These are phyloP conservation scores for Sisymbrium altissimum DNA, from an alignment of 345 rosid genomes.

Conservation along the genomic window DNA sequence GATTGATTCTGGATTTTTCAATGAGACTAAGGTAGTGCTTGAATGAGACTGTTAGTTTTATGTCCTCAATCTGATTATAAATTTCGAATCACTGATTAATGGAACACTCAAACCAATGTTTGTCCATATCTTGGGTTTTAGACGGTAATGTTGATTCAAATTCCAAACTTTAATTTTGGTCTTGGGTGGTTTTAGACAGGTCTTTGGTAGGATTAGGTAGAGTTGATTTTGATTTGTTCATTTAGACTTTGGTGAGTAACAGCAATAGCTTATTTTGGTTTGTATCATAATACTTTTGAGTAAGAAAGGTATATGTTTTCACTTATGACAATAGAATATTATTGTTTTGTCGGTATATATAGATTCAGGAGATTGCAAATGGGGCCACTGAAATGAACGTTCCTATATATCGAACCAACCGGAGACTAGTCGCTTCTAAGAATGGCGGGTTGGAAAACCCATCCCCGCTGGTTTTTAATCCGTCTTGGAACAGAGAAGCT, in stretches of 20 bases:
- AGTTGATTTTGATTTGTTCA: not conserved
- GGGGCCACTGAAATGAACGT: constrained; percentile 59
- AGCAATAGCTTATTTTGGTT: not conserved
- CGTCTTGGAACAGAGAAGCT: constrained; percentile 49
- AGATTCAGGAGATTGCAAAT: constrained; percentile 48
- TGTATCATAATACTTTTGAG: not conserved
- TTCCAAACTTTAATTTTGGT: not conserved
- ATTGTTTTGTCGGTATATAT: not conserved
- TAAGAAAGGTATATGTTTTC: not conserved
- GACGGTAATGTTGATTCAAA: not conserved
- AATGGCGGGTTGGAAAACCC: constrained; percentile 76
- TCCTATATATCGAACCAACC: constrained; percentile 56
- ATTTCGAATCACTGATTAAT: not conserved
- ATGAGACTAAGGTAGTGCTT: constrained; percentile 54
- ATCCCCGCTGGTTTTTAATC: constrained; percentile 59
- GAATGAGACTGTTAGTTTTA: no score
- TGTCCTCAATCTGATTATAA: not conserved
- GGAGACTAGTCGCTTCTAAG: constrained; percentile 58
- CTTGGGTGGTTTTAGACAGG: not conserved
- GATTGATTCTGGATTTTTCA: constrained; percentile 63
- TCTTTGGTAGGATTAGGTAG: not conserved
- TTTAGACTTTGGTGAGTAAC: not conserved
- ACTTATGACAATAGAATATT: not conserved
- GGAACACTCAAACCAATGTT: not conserved
- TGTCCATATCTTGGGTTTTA: not conserved